Conservation (phyloP, 2,329 filamentous ascomycete genomes). For the Zarea fungicola region DNA sequence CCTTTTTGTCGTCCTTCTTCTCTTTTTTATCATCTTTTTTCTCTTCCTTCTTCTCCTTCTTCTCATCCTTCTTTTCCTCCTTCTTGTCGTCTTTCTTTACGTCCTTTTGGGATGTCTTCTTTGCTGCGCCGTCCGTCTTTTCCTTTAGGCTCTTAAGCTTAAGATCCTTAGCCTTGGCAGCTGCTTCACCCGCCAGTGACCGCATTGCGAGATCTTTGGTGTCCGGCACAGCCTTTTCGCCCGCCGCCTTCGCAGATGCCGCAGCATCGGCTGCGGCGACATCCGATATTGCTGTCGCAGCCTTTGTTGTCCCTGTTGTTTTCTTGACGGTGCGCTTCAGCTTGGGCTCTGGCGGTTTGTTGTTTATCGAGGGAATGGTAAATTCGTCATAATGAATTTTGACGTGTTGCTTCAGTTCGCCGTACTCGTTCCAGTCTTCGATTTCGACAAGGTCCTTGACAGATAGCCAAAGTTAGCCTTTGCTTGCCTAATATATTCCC, state of each 20-base stretch:
- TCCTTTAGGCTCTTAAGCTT: slow-evolving; percentile 48
- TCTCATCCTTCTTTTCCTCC: slow-evolving; percentile 10
- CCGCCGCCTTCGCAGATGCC: slow-evolving; percentile 17
- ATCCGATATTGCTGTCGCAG: slow-evolving; percentile 21
- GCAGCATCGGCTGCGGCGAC: slow-evolving; percentile 23
- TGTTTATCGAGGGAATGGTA: slow-evolving; percentile 51
- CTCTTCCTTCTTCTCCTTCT: background rate
- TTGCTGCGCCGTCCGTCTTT: slow-evolving; percentile 43
- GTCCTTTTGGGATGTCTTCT: too few relatives aligned
- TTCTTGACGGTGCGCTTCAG: slow-evolving; percentile 32
- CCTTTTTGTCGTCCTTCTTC: slow-evolving; percentile 9
- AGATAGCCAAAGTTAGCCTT: too few relatives aligned
- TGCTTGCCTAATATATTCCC: background rate
- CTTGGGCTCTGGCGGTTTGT: slow-evolving; percentile 40
- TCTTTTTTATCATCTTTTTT: background rate
- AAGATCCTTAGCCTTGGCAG: slow-evolving; percentile 57
- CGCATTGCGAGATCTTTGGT: slow-evolving; percentile 39
- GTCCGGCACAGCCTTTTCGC: slow-evolving; percentile 20
- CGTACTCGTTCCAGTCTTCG: slow-evolving; percentile 99
- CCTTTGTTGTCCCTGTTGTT: slow-evolving; percentile 20
- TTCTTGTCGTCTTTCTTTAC: slow-evolving; percentile 7
- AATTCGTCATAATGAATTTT: slow-evolving; percentile 60
- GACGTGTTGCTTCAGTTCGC: slow-evolving; percentile 85
- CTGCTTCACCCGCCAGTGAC: slow-evolving; percentile 60
- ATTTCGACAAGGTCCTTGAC: slow-evolving; percentile 94